These are phyloP conservation scores for Salix exigua DNA, from an alignment of 345 rosid genomes.

Conservation along the genomic window DNA sequence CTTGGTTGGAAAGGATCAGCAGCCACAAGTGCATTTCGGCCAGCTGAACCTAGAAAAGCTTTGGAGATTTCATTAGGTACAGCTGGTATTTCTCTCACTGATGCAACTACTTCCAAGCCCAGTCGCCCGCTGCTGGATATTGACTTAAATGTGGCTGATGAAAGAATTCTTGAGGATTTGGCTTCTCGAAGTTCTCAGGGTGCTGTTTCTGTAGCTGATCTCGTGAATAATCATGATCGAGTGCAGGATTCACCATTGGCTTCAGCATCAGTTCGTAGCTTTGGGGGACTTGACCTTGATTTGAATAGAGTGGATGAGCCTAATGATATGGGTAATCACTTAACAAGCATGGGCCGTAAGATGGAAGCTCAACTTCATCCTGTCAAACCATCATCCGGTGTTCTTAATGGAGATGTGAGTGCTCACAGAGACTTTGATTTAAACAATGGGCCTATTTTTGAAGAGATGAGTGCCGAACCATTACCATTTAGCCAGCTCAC, in stretches of 20 bases:
- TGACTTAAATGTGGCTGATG: conserved; percentile 84
- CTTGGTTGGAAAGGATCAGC: conserved; percentile 99
- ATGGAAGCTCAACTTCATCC: conserved; percentile 36
- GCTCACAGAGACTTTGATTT: conserved; percentile 67
- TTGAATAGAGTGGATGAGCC: conserved; percentile 68
- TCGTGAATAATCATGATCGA: conserved; percentile 27
- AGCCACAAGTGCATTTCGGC: conserved; percentile 96
- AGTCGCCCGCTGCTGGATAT: conserved; percentile 56
- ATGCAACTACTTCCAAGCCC: conserved; percentile 42
- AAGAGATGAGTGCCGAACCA: conserved; percentile 53
- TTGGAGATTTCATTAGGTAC: conserved; percentile 40
- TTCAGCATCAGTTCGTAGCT: conserved; percentile 33
- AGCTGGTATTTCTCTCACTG: conserved; percentile 25
- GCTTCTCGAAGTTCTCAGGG: conserved; percentile 37
- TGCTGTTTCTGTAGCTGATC: conserved; percentile 26
- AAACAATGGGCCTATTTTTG: conserved; percentile 73
- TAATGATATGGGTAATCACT: conserved; percentile 38
- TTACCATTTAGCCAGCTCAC: conserved; percentile 38
- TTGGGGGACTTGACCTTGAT: conserved; percentile 83
- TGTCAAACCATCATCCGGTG: conserved; percentile 32
- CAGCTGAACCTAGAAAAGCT: conserved; percentile 79
- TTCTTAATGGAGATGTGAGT: conserved; percentile 37
- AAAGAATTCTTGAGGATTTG: conserved; percentile 70
- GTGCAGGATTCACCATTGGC: conserved; percentile 27
- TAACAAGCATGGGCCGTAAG: conserved; percentile 35